Percentiles rank a stretch among this genome's conserved stretches.
Evolutionary conservation across 2,329 filamentous ascomycete genomes (phyloP).

Genomic region (Sarocladium brachiariae): DNA sequence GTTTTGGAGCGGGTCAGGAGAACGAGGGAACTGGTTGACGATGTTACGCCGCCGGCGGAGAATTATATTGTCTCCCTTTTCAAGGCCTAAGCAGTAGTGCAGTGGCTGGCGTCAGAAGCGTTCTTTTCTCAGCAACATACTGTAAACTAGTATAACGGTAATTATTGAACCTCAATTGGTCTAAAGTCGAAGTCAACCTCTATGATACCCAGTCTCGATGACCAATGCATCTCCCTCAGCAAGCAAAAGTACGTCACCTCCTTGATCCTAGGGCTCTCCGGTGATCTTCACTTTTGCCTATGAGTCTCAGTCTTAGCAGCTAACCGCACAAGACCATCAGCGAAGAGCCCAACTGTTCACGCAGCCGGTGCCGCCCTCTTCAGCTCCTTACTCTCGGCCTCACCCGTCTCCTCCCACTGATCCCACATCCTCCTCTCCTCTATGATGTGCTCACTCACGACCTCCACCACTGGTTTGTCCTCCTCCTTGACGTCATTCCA

Average conservation of each 20-base stretch:
- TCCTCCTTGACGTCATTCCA: slow-evolving; percentile 25
- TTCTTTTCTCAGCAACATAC: too few relatives aligned
- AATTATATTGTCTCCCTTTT: slow-evolving; percentile 12
- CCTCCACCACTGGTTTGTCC: slow-evolving; percentile 21
- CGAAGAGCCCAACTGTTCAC: too few relatives aligned
- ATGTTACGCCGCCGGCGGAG: slow-evolving; percentile 31
- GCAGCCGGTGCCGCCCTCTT: neutral
- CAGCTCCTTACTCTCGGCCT: slow-evolving; percentile 15
- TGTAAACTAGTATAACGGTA: neutral
- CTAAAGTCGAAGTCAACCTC: too few relatives aligned
- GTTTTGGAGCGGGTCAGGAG: slow-evolving; percentile 44
- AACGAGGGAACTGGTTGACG: slow-evolving; percentile 46
- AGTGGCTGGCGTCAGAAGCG: too few relatives aligned
- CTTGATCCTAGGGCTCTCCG: too few relatives aligned
- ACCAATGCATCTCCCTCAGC: too few relatives aligned
- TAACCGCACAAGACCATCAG: too few relatives aligned
- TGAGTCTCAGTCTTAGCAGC: too few relatives aligned
- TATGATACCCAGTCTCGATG: too few relatives aligned
- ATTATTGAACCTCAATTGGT: too few relatives aligned
- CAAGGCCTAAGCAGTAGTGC: neutral
- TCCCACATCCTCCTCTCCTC: slow-evolving; percentile 20
- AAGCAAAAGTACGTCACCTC: too few relatives aligned
- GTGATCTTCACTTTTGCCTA: too few relatives aligned
- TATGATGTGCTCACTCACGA: slow-evolving; percentile 16
- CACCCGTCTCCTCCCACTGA: slow-evolving; percentile 21